These are phyloP conservation scores for Agastache rugosa DNA, from an alignment of 257 asterid genomes.

Conservation along the genomic window DNA sequence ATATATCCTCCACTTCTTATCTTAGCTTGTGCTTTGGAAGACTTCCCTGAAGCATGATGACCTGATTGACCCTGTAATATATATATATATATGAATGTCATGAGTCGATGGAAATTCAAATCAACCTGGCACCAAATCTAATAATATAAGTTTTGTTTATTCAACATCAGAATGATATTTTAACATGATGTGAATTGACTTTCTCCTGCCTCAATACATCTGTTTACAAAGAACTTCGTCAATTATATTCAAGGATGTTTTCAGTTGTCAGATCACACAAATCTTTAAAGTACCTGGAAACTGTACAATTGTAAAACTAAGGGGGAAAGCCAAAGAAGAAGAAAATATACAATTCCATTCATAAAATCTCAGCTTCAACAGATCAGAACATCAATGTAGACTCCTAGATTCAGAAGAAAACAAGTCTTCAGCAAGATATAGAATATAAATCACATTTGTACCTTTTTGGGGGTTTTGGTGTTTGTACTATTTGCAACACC, in stretches of 20 bases:
- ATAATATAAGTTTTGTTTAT: slow-evolving; percentile 5
- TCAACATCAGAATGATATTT: slow-evolving; percentile 18
- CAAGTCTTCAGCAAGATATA: background rate
- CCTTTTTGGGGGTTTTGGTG: slow-evolving; percentile 75
- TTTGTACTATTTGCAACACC: slow-evolving; percentile 50
- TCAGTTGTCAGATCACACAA: background rate
- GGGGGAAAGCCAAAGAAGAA: background rate
- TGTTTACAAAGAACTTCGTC: slow-evolving; percentile 1
- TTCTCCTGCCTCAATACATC: slow-evolving; percentile 9
- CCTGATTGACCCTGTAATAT: slow-evolving; percentile 62
- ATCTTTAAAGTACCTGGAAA: background rate
- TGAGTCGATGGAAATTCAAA: slow-evolving; percentile 4
- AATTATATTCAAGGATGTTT: background rate
- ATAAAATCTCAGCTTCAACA: background rate
- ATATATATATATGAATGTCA: slow-evolving; percentile 11
- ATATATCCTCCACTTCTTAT: slow-evolving; percentile 49
- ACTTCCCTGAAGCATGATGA: slow-evolving; percentile 55
- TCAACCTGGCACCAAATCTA: slow-evolving; percentile 1
- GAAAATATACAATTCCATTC: background rate
- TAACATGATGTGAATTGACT: background rate
- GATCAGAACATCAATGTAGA: background rate
- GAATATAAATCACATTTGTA: slow-evolving; percentile 9
- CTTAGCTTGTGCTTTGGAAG: slow-evolving; percentile 58
- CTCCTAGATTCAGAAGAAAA: slow-evolving; percentile 2
- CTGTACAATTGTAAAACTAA: slow-evolving; percentile 2